phyloP scores from a whole-genome alignment of 1,284 basidiomycete genomes.

The Ceratobasidium sp. region DNA sequence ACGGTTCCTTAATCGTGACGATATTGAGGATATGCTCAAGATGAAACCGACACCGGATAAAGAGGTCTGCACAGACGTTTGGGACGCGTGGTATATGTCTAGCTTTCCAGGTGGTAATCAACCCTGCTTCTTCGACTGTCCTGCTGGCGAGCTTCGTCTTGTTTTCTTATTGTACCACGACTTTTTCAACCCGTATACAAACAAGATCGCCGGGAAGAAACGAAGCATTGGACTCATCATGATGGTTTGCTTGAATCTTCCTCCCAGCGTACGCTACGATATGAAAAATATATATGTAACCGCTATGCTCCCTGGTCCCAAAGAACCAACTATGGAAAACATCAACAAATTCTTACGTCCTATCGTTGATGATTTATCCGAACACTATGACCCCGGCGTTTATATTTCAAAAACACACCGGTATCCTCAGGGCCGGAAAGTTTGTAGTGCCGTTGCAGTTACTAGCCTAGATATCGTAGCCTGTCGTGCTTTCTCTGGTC shows the following conservation, averaged over 20 bases:
- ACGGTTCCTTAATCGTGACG: slow-evolving; percentile 16
- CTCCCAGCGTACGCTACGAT: slow-evolving; percentile 56
- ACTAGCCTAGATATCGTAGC: background rate
- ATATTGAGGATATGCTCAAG: slow-evolving; percentile 38
- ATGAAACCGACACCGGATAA: too few species aligned
- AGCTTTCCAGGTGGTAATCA: slow-evolving; percentile 52
- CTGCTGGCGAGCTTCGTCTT: slow-evolving; percentile 51
- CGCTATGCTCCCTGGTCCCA: slow-evolving; percentile 57
- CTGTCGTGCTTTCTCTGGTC: background rate
- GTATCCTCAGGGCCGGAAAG: slow-evolving; percentile 12
- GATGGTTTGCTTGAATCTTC: slow-evolving; percentile 61
- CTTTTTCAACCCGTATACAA: slow-evolving; percentile 61
- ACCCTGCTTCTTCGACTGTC: slow-evolving; percentile 48
- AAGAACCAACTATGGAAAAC: slow-evolving; percentile 49
- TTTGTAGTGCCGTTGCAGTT: background rate
- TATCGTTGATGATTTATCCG: slow-evolving; percentile 55
- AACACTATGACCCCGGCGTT: slow-evolving; percentile 56
- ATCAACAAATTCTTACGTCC: slow-evolving; percentile 57
- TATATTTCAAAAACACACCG: slow-evolving; percentile 47
- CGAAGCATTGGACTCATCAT: slow-evolving; percentile 57
- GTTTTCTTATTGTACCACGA: slow-evolving; percentile 58
- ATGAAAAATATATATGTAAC: slow-evolving; percentile 60
- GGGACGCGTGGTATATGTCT: slow-evolving; percentile 54
- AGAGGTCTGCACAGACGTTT: slow-evolving; percentile 50
- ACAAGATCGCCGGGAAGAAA: slow-evolving; percentile 56